Evolutionary conservation across 176 grass and related monocot species (phyloP).

Genomic region (Hyparrhenia diplandra): DNA sequence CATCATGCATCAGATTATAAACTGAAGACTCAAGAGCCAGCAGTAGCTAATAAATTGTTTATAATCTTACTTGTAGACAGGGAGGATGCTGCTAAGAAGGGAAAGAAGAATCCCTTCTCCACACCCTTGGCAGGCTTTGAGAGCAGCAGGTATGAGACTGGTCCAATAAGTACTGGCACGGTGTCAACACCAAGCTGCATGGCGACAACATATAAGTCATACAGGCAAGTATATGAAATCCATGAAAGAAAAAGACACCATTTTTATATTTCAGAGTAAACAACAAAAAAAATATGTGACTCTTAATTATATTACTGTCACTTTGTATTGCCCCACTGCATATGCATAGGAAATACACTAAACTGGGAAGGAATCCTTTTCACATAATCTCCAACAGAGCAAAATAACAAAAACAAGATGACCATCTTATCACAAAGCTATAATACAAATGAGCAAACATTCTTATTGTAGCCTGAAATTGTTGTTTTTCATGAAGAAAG

Average conservation of each 20-base stretch:
- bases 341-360: too few relatives aligned
- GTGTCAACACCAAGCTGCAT: conserved; percentile 84
- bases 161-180: conserved; percentile 74
- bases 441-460: background rate
- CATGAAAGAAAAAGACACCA: background rate
- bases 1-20: conserved; percentile 26
- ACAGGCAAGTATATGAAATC: background rate
- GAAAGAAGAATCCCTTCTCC: conserved; percentile 90
- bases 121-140: conserved; percentile 89
- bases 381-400: background rate
- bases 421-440: background rate
- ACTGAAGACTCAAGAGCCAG: background rate
- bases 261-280: background rate
- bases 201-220: background rate
- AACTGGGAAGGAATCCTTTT: background rate
- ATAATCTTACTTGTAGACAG: conserved; percentile 82
- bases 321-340: too few relatives aligned
- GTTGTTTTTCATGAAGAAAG: background rate
- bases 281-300: background rate
- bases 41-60: background rate
- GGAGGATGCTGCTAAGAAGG: conserved; percentile 74
- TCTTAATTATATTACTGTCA: background rate
- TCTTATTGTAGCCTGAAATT: background rate
- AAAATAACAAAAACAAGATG: background rate
- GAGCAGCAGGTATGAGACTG: conserved; percentile 93